Conservation (phyloP, 192 early-diverging fungal species). For the Polychytrium aggregatum region DNA sequence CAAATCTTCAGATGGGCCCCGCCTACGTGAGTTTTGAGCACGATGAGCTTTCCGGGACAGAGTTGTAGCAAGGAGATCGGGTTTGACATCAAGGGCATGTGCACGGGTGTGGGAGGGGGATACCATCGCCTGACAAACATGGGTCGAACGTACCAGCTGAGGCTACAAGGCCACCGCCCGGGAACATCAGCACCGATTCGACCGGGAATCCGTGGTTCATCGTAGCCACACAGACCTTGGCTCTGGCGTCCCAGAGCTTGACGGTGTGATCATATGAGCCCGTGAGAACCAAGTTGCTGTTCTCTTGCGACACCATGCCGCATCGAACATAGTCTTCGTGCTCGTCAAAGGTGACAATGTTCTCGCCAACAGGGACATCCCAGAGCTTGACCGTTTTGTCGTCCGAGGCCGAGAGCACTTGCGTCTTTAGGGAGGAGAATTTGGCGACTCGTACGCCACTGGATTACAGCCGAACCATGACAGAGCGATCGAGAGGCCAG, state of each 20-base stretch:
- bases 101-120: too few relatives aligned
- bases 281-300: slow-evolving; percentile 65
- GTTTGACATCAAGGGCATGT: too few relatives aligned
- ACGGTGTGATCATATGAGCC: slow-evolving; percentile 97
- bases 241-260: slow-evolving; percentile 81
- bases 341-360: slow-evolving; percentile 56
- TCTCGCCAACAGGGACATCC: slow-evolving; percentile 79
- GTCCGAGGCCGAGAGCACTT: slow-evolving; percentile 80
- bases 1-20: slow-evolving; percentile 77
- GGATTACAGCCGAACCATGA: background rate
- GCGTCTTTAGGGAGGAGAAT: slow-evolving; percentile 68
- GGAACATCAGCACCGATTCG: slow-evolving; percentile 74
- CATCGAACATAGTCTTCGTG: slow-evolving; percentile 89
- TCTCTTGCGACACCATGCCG: slow-evolving; percentile 58
- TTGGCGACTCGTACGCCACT: slow-evolving; percentile 71
- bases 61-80: too few relatives aligned
- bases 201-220: slow-evolving; percentile 81
- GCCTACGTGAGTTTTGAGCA: slow-evolving; percentile 35
- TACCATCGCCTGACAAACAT: too few relatives aligned
- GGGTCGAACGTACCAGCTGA: slow-evolving; percentile 37
- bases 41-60: too few relatives aligned
- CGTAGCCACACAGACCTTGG: slow-evolving; percentile 58
- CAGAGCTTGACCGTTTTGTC: slow-evolving; percentile 87
- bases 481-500: background rate
- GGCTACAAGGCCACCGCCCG: slow-evolving; percentile 67